These are phyloP conservation scores for Zygoascus ofunaensis DNA, from an alignment of 805 yeast genomes.

Conservation along the genomic window DNA sequence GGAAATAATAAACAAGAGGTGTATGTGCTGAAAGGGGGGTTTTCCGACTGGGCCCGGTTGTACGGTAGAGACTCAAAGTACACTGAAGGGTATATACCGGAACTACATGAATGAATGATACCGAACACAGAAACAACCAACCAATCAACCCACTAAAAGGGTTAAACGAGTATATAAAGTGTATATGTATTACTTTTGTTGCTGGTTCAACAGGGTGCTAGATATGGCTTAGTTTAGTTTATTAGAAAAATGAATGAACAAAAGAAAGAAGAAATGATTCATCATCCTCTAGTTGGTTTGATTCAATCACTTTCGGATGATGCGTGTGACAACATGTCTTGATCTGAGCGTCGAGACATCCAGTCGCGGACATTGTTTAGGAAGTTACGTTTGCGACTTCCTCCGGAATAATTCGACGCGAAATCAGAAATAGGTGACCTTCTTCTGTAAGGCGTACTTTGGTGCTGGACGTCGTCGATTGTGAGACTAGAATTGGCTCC, in stretches of 20 bases:
- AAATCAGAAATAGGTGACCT: constrained; percentile 54
- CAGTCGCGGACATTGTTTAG: constrained; percentile 28
- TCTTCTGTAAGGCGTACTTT: constrained; percentile 8
- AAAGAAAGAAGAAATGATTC: too few relatives aligned
- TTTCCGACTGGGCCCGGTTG: constrained; percentile 66
- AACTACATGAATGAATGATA: background rate
- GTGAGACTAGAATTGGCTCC: constrained; percentile 6
- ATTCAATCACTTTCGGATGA: background rate
- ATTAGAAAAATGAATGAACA: too few relatives aligned
- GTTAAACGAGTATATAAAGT: background rate
- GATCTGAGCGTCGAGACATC: constrained; percentile 8
- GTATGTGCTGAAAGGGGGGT: constrained; percentile 77
- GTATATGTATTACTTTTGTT: background rate
- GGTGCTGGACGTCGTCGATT: constrained; percentile 17
- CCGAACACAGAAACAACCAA: too few relatives aligned
- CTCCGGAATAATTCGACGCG: constrained; percentile 53
- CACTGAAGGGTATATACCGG: constrained; percentile 13
- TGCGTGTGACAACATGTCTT: background rate
- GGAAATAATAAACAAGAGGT: constrained; percentile 35
- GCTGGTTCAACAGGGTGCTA: too few relatives aligned
- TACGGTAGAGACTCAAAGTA: constrained; percentile 43
- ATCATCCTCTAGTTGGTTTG: too few relatives aligned
- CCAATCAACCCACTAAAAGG: too few relatives aligned
- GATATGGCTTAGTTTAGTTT: too few relatives aligned
- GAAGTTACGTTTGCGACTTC: constrained; percentile 11